Base-by-base conservation (phyloP, 2,329 filamentous ascomycete species). In the Epichloe gansuensis region DNA sequence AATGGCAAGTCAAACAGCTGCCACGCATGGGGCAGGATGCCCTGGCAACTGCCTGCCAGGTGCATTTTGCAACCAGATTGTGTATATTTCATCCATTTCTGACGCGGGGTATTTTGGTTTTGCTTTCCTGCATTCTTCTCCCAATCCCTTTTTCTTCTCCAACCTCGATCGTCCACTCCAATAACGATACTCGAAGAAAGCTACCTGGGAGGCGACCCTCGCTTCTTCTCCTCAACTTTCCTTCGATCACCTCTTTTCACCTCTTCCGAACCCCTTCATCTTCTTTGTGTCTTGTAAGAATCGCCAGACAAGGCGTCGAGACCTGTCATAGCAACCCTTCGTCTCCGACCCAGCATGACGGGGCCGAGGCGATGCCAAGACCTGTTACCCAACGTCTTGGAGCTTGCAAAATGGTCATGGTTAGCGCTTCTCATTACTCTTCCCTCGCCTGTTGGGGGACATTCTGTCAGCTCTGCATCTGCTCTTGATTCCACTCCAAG, bases 401-500 rank as follows among this genome's bases (percentile, higher is more conserved):
- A 44, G 51, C 39, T 53, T 42, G 51, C 51, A 46, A 46, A 48
- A 45, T 53, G 48, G 47, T 37, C 34, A 43, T 52, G 51, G 51
- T 48, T 55, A 42, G 44, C 48, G 44, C 48, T 51, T 37, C 46
- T 51, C 47, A 25, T 50, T 23, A 43, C 13, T 44, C 45, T 54
- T 41, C 41, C 34, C 28, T 53, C 52, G 46, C 44, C 17, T 46
- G 54, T 57, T 15, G 52, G 55, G 50, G 56, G 60, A 23, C 54
- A 57, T 23, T 55, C 50, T 45, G 55, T 54, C 34, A 48, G 57
- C 35, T 48, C 56, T 8, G 45, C 45, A 49, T 42, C 31, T 35
- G 42, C 54, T 35, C 17, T 54, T 54, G 65, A 63, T 60, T 55
- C 48, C 11, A 50, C 59, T 38, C 60, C 61, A 38, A 61, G 62